phyloP scores from a whole-genome alignment of 495 filamentous ascomycete genomes.

The Podospora pseudopauciseta region DNA sequence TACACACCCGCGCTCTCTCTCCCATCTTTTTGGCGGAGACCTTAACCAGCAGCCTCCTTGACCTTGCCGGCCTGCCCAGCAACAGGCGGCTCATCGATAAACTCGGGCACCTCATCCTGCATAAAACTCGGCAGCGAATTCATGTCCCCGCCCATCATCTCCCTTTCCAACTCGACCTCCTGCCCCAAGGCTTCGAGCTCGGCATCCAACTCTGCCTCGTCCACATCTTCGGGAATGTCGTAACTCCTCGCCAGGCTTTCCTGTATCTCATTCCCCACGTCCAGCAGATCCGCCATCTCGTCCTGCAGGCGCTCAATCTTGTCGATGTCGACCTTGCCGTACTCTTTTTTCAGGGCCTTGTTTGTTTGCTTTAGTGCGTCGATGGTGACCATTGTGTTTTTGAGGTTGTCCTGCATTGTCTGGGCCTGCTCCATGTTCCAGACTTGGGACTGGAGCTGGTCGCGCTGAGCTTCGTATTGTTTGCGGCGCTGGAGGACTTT shows the following conservation, averaged over 20 bases:
- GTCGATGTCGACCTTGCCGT: slow-evolving; percentile 94
- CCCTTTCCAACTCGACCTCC: slow-evolving; percentile 72
- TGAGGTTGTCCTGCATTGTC: slow-evolving; percentile 99
- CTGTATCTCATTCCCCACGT: slow-evolving; percentile 97
- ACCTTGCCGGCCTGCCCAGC: slow-evolving; percentile 54
- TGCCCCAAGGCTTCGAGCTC: slow-evolving; percentile 92
- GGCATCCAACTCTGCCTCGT: slow-evolving; percentile 95
- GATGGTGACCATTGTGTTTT: slow-evolving; percentile 97
- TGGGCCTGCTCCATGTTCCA: slow-evolving; percentile 99
- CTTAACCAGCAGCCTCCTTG: slow-evolving; percentile 68
- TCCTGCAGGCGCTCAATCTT: slow-evolving; percentile 98
- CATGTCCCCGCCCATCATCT: slow-evolving; percentile 46
- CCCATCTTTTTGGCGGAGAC: not conserved
- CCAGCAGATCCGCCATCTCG: slow-evolving; percentile 98
- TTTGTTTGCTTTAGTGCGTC: slow-evolving; percentile 97
- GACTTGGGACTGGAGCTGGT: slow-evolving; percentile 89
- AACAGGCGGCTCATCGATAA: slow-evolving; percentile 79
- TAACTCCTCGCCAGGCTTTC: slow-evolving; percentile 92
- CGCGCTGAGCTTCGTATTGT: slow-evolving; percentile 89
- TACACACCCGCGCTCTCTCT: not conserved
- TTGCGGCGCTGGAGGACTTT: slow-evolving; percentile 96
- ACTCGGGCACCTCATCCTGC: slow-evolving; percentile 77
- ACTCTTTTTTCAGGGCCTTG: slow-evolving; percentile 89
- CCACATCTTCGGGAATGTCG: slow-evolving; percentile 94
- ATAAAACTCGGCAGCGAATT: slow-evolving; percentile 74